Evolutionary conservation across 495 filamentous ascomycete genomes (phyloP).

Genomic region (Neurospora sp.): DNA sequence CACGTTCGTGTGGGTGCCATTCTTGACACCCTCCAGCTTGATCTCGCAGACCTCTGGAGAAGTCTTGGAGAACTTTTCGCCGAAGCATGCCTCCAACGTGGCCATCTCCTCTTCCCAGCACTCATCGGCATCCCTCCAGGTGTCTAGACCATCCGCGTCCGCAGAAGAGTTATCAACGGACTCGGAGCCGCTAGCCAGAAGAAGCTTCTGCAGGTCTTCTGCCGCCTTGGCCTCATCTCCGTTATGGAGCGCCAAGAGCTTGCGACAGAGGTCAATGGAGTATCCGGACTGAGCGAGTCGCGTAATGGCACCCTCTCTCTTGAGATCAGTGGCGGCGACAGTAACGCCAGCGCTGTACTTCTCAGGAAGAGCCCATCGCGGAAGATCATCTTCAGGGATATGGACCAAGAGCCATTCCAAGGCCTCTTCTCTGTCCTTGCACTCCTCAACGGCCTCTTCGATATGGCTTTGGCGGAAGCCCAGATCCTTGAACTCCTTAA

Average conservation of each 20-base stretch:
- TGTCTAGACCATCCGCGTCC: constrained; percentile 22
- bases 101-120: constrained; percentile 80
- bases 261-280: constrained; percentile 68
- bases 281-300: constrained; percentile 77
- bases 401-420: constrained; percentile 90
- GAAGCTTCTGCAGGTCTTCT: constrained; percentile 60
- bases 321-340: constrained; percentile 68
- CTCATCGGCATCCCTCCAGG: constrained; percentile 37
- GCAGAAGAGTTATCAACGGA: neutral
- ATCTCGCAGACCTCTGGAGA: constrained; percentile 57
- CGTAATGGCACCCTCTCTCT: constrained; percentile 68
- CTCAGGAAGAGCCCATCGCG: constrained; percentile 81
- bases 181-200: constrained; percentile 40
- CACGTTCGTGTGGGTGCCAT: constrained; percentile 32
- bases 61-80: constrained; percentile 47
- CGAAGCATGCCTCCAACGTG: constrained; percentile 73
- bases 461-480: constrained; percentile 83
- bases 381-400: constrained; percentile 92
- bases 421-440: constrained; percentile 87
- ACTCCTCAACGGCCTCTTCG: constrained; percentile 77
- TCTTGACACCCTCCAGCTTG: constrained; percentile 34
- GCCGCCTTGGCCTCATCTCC: constrained; percentile 75
- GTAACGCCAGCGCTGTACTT: constrained; percentile 80
- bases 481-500: constrained; percentile 63
- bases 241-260: constrained; percentile 52